These are phyloP conservation scores for Rhododendron henanense DNA, from an alignment of 148 eudicot species.

Conservation along the genomic window DNA sequence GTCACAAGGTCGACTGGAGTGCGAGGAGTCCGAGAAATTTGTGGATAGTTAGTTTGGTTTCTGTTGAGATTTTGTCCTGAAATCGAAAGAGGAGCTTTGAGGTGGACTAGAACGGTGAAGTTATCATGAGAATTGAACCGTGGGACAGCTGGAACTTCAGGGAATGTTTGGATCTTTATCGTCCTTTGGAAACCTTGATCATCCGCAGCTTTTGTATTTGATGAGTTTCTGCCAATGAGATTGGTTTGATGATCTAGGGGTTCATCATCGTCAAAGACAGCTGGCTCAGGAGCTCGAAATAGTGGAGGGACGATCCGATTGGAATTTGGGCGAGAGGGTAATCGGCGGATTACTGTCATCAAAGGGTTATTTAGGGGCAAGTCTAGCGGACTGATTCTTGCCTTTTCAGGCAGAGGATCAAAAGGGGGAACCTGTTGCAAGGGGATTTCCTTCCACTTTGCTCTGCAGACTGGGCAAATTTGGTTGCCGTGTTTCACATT, in stretches of 20 bases:
- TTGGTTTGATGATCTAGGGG: slow-evolving; percentile 35
- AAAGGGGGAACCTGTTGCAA: slow-evolving; percentile 39
- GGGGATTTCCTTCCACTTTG: slow-evolving; percentile 82
- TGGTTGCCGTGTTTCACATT: slow-evolving; percentile 76
- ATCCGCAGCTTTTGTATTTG: slow-evolving; percentile 13
- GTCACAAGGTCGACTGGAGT: slow-evolving; percentile 81
- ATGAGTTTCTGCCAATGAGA: slow-evolving; percentile 15
- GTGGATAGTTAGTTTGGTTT: slow-evolving; percentile 21
- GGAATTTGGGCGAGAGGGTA: slow-evolving; percentile 48
- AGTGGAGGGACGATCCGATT: slow-evolving; percentile 33
- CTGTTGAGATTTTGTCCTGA: slow-evolving; percentile 11
- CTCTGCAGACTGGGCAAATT: slow-evolving; percentile 80
- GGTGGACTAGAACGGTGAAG: slow-evolving; percentile 60
- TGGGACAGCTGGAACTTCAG: slow-evolving; percentile 56
- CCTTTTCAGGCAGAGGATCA: slow-evolving; percentile 33
- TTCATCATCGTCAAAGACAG: slow-evolving; percentile 71
- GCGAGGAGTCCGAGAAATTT: slow-evolving; percentile 39
- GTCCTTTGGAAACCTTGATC: slow-evolving; percentile 17
- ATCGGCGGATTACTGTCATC: slow-evolving; percentile 45
- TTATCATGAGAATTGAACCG: slow-evolving; percentile 29
- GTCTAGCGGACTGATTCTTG: slow-evolving; percentile 36
- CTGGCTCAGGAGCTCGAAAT: slow-evolving; percentile 59
- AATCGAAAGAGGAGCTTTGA: slow-evolving; percentile 58
- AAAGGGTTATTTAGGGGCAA: slow-evolving; percentile 36
- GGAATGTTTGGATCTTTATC: slow-evolving; percentile 46